phyloP scores from a whole-genome alignment of 352 stramenopile genomes.

The Aphanomyces stellatus region DNA sequence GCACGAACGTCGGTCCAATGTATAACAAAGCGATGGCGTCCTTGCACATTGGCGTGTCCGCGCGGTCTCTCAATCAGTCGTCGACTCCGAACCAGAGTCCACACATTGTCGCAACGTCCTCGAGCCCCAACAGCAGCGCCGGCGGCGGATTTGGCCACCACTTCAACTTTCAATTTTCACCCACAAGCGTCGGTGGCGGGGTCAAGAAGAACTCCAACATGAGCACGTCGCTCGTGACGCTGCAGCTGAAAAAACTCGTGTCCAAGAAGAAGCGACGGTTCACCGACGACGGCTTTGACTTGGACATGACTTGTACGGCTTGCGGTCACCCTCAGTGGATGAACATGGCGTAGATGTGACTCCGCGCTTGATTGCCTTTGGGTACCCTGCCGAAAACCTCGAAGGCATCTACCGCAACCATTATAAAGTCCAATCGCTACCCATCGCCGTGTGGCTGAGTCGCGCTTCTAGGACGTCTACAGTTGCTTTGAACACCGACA shows the following conservation, averaged over 20 bases:
- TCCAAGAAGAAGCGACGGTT: slow-evolving; percentile 87
- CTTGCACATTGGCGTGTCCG: too few species aligned
- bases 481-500: slow-evolving; percentile 85
- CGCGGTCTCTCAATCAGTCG: too few species aligned
- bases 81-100: too few species aligned
- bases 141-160: too few species aligned
- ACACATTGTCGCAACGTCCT: too few species aligned
- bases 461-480: slow-evolving; percentile 54
- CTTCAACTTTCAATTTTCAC: too few species aligned
- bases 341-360: slow-evolving; percentile 67
- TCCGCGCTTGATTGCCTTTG: slow-evolving; percentile 75
- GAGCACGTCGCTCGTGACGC: slow-evolving; percentile 10
- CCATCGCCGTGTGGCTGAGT: not conserved
- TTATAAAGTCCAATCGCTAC: slow-evolving; percentile 37
- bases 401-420: slow-evolving; percentile 87
- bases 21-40: too few species aligned
- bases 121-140: too few species aligned
- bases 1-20: too few species aligned
- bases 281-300: slow-evolving; percentile 81
- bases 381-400: slow-evolving; percentile 81
- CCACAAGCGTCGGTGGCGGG: too few species aligned
- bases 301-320: slow-evolving; percentile 78
- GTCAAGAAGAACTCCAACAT: not conserved
- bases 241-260: slow-evolving; percentile 74
- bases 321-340: too few species aligned